Percentiles rank a stretch among this genome's conserved stretches.
Evolutionary conservation across 2,329 filamentous ascomycete genomes (phyloP).

Genomic region (Pseudogymnoascus sp.): DNA sequence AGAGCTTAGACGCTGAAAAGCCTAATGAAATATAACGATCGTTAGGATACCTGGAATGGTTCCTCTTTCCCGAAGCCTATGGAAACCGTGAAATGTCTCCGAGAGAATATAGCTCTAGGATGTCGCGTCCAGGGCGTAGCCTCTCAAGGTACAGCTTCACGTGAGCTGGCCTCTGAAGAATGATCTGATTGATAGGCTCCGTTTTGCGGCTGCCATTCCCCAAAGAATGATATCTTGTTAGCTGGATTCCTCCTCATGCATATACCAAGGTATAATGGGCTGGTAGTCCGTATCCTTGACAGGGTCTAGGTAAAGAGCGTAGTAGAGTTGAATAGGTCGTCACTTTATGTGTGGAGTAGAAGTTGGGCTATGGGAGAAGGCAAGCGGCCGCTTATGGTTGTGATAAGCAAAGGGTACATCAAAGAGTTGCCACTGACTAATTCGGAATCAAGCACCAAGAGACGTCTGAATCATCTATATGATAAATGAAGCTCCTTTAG

Average conservation of each 20-base stretch:
- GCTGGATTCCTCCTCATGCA: not conserved
- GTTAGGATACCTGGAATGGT: not conserved
- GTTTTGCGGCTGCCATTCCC: conserved; percentile 1
- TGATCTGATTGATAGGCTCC: not conserved
- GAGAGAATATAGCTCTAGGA: not conserved
- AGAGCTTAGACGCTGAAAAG: not conserved
- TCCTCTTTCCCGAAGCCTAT: not conserved
- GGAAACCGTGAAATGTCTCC: not conserved
- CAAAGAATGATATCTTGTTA: not conserved
- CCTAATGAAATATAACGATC: not conserved
- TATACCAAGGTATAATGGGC: not conserved
- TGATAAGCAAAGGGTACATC: not conserved
- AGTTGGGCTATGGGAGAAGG: not conserved
- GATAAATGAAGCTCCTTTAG: not conserved
- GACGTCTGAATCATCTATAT: not conserved
- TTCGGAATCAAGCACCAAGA: not conserved
- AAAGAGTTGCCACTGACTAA: not conserved
- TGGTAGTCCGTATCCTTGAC: not conserved
- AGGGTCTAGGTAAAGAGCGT: conserved; percentile 5
- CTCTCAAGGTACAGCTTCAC: conserved; percentile 1
- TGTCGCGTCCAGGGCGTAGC: not conserved
- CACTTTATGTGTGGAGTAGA: not conserved
- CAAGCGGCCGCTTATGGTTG: not conserved
- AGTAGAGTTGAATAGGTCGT: not conserved
- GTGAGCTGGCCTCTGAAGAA: not conserved